Conservation (phyloP, 129 eudicot species). For the Ambrosia artemisiifolia region DNA sequence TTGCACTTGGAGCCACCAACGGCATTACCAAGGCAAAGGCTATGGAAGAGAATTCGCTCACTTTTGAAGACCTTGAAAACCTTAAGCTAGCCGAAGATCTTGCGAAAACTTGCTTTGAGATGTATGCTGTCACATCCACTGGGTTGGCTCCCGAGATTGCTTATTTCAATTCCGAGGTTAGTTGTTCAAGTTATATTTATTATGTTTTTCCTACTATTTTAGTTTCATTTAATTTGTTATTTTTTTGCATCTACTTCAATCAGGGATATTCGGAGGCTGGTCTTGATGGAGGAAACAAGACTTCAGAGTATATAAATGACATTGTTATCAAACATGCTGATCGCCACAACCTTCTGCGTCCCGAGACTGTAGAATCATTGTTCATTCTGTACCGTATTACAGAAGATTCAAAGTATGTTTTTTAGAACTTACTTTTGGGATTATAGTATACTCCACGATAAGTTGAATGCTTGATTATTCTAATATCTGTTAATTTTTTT, state of each 20-base stretch:
- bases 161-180: conserved; percentile 75
- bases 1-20: conserved; percentile 98
- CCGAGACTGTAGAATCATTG: conserved; percentile 94
- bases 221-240: not conserved
- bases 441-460: conserved; percentile 1
- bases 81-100: conserved; percentile 95
- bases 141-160: conserved; percentile 98
- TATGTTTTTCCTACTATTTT: not conserved
- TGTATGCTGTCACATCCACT: conserved; percentile 85
- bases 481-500: not conserved
- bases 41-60: conserved; percentile 60
- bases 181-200: conserved; percentile 14
- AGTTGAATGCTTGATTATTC: not conserved
- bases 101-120: conserved; percentile 86
- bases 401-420: conserved; percentile 78
- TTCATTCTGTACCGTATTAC: conserved; percentile 83
- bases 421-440: not conserved
- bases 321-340: conserved; percentile 85
- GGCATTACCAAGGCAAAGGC: conserved; percentile 73
- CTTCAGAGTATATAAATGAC: conserved; percentile 68
- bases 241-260: conserved; percentile 17
- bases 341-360: conserved; percentile 96
- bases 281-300: conserved; percentile 89
- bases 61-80: conserved; percentile 80
- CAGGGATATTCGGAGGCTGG: conserved; percentile 68